A percentile compares a stretch with the other conserved stretches of the same genome.
These are phyloP conservation scores for Arxiozyma bovina DNA, from an alignment of 1,139 yeast species.

Conservation along the genomic window DNA sequence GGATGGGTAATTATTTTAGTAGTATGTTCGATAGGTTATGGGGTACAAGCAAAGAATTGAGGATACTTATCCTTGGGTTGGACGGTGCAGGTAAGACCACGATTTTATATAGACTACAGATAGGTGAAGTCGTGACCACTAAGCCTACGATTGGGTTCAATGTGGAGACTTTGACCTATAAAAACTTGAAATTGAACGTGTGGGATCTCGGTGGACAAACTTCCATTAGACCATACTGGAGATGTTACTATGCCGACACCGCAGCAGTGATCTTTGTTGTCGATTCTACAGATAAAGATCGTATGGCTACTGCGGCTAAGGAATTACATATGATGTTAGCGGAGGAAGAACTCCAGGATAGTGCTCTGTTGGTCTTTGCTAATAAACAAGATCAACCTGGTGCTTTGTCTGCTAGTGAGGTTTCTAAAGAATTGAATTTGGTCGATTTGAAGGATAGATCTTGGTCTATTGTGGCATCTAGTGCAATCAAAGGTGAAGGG, in stretches of 20 bases:
- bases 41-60: constrained; percentile 84
- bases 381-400: constrained; percentile 97
- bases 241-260: constrained; percentile 92
- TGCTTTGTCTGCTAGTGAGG: constrained; percentile 91
- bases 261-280: constrained; percentile 95
- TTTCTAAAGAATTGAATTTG: constrained; percentile 74
- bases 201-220: constrained; percentile 98
- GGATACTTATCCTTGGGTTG: constrained; percentile 83
- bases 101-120: constrained; percentile 78
- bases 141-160: constrained; percentile 96
- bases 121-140: constrained; percentile 90
- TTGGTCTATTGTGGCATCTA: constrained; percentile 96
- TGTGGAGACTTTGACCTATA: constrained; percentile 86
- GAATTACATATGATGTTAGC: constrained; percentile 86
- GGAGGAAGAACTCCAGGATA: constrained; percentile 84
- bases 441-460: constrained; percentile 90
- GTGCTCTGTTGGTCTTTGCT: constrained; percentile 89
- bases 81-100: constrained; percentile 99
- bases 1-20: constrained; percentile 81
- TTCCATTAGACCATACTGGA: constrained; percentile 93
- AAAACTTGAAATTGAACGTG: constrained; percentile 79
- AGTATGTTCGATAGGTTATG: constrained; percentile 77
- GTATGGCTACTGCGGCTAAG: constrained; percentile 78
- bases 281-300: constrained; percentile 91
- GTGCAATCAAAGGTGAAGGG: constrained; percentile 95